These are phyloP conservation scores for Trichoderma sp. DNA, from an alignment of 2,329 filamentous ascomycete genomes.

Conservation along the genomic window DNA sequence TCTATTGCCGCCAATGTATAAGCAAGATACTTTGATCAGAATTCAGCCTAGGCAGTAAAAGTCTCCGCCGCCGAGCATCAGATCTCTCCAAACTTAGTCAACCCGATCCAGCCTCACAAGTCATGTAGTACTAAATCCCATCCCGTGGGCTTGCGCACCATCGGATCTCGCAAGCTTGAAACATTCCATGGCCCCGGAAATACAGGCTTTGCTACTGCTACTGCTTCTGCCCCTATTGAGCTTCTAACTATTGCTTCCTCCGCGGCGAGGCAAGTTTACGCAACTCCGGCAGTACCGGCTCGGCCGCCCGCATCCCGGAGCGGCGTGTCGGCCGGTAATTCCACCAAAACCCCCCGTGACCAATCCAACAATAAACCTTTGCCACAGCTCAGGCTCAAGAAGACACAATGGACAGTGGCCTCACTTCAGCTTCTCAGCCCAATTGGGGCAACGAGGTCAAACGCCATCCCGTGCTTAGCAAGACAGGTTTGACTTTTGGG, in stretches of 20 bases:
- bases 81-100: not conserved
- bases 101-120: not conserved
- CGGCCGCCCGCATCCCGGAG: not conserved
- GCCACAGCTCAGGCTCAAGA: not conserved
- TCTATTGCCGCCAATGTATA: not conserved
- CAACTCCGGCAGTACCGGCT: constrained; percentile 3
- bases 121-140: not conserved
- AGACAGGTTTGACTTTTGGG: not conserved
- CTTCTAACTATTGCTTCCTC: not conserved
- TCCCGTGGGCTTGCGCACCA: not conserved
- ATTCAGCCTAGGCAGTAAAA: not conserved
- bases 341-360: not conserved
- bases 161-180: not conserved
- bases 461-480: constrained; percentile 10
- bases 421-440: not conserved
- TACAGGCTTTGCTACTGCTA: not conserved
- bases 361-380: not conserved
- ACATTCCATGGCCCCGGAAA: not conserved
- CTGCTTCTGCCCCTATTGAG: not conserved
- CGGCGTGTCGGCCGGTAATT: not conserved
- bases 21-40: not conserved
- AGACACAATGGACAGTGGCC: not conserved
- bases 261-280: not conserved
- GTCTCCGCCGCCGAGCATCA: not conserved
- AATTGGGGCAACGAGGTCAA: not conserved